These are phyloP conservation scores for Ramaria sp. DNA, from an alignment of 768 basidiomycete genomes.

Conservation along the genomic window DNA sequence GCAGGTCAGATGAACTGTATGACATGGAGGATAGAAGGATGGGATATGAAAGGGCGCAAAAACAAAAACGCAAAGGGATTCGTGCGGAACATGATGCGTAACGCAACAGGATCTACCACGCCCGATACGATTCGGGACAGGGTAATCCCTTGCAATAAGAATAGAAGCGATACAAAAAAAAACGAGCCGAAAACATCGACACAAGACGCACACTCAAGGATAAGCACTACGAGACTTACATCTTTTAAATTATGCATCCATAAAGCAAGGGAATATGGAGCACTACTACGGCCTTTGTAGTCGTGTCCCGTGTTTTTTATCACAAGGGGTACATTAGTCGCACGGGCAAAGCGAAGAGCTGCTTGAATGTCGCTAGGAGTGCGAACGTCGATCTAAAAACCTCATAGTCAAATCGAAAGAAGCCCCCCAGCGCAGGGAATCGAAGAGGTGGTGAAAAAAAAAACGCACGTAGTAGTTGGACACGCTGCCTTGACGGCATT, in stretches of 20 bases:
- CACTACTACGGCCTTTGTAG: constrained; percentile 22
- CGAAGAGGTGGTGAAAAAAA: no score
- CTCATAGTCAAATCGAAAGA: background rate
- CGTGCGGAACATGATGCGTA: no score
- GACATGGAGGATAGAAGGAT: background rate
- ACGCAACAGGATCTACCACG: no score
- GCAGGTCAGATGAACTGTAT: background rate
- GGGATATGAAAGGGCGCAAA: background rate
- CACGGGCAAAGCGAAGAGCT: constrained; percentile 33
- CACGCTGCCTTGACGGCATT: constrained; percentile 19
- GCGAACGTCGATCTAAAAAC: constrained; percentile 30
- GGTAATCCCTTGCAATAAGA: no score
- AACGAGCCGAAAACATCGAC: background rate
- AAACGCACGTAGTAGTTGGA: constrained; percentile 18
- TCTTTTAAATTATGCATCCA: constrained; percentile 17
- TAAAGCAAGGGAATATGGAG: constrained; percentile 16
- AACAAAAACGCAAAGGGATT: no score
- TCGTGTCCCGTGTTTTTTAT: constrained; percentile 41
- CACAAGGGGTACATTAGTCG: constrained; percentile 29
- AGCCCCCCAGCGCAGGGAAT: no score
- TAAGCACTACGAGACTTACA: background rate
- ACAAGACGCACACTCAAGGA: background rate
- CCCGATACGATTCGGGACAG: no score
- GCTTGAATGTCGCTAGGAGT: constrained; percentile 28
- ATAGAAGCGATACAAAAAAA: no score